Evolutionary conservation across 768 basidiomycete genomes (phyloP).

Genomic region (Lactarius deliciosus): DNA sequence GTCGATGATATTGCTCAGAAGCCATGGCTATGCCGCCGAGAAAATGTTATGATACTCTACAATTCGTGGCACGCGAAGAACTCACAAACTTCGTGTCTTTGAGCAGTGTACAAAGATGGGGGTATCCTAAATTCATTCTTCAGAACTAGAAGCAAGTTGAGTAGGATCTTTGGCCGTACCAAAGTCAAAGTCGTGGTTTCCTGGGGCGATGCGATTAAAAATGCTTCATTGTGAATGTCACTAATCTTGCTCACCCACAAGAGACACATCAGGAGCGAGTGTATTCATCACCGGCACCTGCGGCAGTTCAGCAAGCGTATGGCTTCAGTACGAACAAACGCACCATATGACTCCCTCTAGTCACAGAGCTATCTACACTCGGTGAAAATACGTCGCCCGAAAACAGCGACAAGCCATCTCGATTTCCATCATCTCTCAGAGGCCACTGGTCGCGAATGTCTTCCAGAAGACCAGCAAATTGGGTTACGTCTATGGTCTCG

Average conservation of each 20-base stretch:
- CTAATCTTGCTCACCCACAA: constrained; percentile 58
- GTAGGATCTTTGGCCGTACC: constrained; percentile 42
- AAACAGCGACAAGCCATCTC: constrained; percentile 79
- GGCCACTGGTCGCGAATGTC: constrained; percentile 61
- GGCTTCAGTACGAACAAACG: constrained; percentile 22
- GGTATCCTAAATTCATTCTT: constrained; percentile 48
- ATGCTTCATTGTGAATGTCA: constrained; percentile 5
- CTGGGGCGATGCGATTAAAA: constrained; percentile 38
- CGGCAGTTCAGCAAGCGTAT: not conserved
- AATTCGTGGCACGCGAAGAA: constrained; percentile 18
- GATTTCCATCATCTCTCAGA: constrained; percentile 45
- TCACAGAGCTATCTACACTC: constrained; percentile 82
- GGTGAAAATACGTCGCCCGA: constrained; percentile 91
- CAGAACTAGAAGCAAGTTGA: not conserved
- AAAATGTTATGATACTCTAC: not conserved
- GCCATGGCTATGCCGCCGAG: constrained; percentile 63
- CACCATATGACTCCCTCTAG: constrained; percentile 90
- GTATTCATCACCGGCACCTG: constrained; percentile 86
- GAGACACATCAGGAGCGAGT: constrained; percentile 73
- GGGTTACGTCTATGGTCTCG: constrained; percentile 81
- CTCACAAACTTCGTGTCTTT: constrained; percentile 72
- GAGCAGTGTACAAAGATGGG: constrained; percentile 65
- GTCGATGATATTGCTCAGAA: constrained; percentile 85
- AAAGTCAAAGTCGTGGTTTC: constrained; percentile 93
- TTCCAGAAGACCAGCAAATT: constrained; percentile 74